Percentiles rank a stretch among this genome's conserved stretches.
phyloP scores from a whole-genome alignment of 192 early-diverging fungal genomes.

The Coemansia sp. region DNA sequence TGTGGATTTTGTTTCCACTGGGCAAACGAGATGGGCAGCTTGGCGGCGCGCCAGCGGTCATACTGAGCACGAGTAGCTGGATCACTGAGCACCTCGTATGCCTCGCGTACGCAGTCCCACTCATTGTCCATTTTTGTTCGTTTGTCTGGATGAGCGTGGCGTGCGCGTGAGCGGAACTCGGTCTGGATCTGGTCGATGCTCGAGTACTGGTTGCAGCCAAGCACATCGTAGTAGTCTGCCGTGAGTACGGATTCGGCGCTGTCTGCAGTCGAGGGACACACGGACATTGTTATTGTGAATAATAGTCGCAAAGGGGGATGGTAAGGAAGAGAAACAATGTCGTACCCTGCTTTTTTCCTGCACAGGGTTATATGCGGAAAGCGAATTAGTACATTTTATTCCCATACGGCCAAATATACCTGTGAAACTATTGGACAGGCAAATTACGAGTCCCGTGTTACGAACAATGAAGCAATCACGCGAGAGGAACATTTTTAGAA shows the following conservation, averaged over 20 bases:
- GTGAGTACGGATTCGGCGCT: not conserved
- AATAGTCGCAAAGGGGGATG: no score
- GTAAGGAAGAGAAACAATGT: no score
- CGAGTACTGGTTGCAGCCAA: conserved; percentile 28
- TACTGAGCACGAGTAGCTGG: conserved; percentile 29
- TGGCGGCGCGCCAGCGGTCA: conserved; percentile 31
- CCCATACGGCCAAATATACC: no score
- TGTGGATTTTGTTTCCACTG: conserved; percentile 21
- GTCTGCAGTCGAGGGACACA: not conserved
- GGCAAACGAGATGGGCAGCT: conserved; percentile 23
- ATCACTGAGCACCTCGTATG: conserved; percentile 31
- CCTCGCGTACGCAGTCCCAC: conserved; percentile 29
- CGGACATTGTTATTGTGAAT: not conserved
- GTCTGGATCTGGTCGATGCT: conserved; percentile 23
- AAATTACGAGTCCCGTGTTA: no score
- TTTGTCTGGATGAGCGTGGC: conserved; percentile 30
- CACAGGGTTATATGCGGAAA: no score
- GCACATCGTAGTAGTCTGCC: conserved; percentile 37
- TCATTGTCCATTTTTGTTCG: not conserved
- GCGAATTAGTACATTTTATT: no score
- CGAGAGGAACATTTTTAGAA: no score
- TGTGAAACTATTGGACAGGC: no score
- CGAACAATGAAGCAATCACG: no score
- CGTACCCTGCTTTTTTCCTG: no score
- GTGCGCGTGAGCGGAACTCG: conserved; percentile 23